Evolutionary conservation across 2,329 filamentous ascomycete species (phyloP), one percentile per base, ranked within the genome.

Genomic region (Trichophyton schoenleinii): DNA sequence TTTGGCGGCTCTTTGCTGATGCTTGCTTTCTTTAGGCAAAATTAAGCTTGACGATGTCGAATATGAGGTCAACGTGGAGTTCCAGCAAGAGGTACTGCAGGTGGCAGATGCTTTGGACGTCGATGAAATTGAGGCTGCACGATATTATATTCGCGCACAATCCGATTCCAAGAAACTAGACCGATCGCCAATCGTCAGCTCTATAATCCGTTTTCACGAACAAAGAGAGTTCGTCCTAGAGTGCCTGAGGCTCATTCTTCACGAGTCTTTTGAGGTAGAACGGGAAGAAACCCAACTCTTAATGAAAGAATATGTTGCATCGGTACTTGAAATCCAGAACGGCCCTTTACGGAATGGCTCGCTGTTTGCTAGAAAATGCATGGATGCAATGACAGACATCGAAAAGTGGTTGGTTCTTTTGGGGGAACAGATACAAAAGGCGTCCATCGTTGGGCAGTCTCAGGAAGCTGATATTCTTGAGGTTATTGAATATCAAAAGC

Each of bases 21-120:
- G 49, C 20, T 61, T 31, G 38, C 57, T 63, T n/a, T 20, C 2
- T 44, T 55, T 60, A 94, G 91, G 89, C 62, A 91, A 88, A 71
- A 80, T 97, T 67, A 83, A 78, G 38, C 76, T 96, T 62, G 82
- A 83, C 67, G 87, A 85, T 64, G 81, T 83, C 38, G 84, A 91
- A 68, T 97, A 90, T 73, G 78, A 81, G 22, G 79, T 99, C 76
- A 96, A 95, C 74, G 82, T 88, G 61, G 86, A 90, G 64, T 97
- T 99, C 74, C 85, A 92, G 70, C 87, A 96, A 73, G 85, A 87
- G 67, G 83, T 86, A 25, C 79, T 95, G 36, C 83, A 89, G 68
- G 80, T 99, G 42, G 88, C 92, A 61, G 91, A 97, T 73, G 89
- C 90, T 67, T 80, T 96, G 64, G 86, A 96, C 68, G 80, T 99